These are phyloP conservation scores for Phytophthora rubi DNA, from an alignment of 352 stramenopile species.

Conservation along the genomic window DNA sequence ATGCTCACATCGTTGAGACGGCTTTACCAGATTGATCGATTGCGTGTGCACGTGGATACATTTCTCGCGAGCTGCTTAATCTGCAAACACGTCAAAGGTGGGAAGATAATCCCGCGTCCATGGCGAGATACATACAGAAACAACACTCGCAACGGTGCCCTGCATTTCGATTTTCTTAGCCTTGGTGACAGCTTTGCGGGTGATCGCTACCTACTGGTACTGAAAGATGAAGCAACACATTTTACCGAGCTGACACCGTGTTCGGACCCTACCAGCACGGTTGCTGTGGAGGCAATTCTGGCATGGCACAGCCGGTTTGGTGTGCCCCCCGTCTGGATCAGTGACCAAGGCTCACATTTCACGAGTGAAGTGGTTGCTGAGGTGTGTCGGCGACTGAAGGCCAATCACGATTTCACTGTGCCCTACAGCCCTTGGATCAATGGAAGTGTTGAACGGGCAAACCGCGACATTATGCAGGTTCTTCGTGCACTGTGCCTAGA, in stretches of 20 bases:
- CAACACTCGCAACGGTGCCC: conserved; percentile 2
- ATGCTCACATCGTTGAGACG: neutral
- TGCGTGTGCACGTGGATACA: neutral
- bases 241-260: neutral
- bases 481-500: neutral
- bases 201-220: conserved; percentile 1
- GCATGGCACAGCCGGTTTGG: neutral
- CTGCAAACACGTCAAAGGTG: conserved; percentile 12
- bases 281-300: neutral
- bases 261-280: neutral
- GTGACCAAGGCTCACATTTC: conserved; percentile 7
- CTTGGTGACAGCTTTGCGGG: neutral
- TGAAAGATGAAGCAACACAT: conserved; percentile 14
- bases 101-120: conserved; percentile 5
- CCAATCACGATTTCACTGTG: neutral
- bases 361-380: neutral
- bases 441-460: neutral
- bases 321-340: neutral
- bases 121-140: conserved; percentile 3
- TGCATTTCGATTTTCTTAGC: conserved; percentile 13
- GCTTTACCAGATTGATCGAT: neutral
- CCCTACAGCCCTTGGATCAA: conserved; percentile 10
- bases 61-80: conserved; percentile 1
- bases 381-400: neutral
- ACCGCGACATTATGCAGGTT: conserved; percentile 2